Evolutionary conservation across 73 alveolate species (phyloP).

Genomic region (Effrenium voratum): DNA sequence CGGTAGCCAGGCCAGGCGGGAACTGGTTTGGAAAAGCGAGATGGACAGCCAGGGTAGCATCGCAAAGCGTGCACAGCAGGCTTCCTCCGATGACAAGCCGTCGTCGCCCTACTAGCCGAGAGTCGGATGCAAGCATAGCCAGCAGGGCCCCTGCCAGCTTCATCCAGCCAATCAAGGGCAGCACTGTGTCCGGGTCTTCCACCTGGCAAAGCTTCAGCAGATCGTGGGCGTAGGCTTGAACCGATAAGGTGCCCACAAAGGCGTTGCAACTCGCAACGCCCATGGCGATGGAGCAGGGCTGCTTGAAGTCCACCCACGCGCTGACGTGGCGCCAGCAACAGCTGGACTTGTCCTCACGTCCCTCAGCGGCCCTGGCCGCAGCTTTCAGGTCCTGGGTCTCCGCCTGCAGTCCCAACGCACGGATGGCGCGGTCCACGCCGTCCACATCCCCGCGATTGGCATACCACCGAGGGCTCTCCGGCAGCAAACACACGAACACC

Average conservation of each 20-base stretch:
- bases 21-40: conserved; percentile 6
- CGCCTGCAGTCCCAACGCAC: conserved; percentile 9
- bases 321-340: background rate
- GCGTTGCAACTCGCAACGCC: conserved; percentile 53
- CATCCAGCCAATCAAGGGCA: conserved; percentile 88
- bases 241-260: conserved; percentile 41
- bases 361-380: background rate
- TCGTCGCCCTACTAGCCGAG: conserved; percentile 51
- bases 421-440: conserved; percentile 33
- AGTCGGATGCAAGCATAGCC: conserved; percentile 49
- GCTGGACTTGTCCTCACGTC: background rate
- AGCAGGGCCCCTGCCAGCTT: conserved; percentile 81
- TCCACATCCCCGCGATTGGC: conserved; percentile 44
- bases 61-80: conserved; percentile 68
- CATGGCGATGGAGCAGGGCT: conserved; percentile 37
- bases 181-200: conserved; percentile 31
- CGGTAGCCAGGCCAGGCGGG: background rate
- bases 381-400: conserved; percentile 42
- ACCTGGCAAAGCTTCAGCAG: conserved; percentile 41
- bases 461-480: conserved; percentile 87
- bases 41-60: conserved; percentile 27
- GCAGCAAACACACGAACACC: conserved; percentile 31
- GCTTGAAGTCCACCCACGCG: conserved; percentile 33
- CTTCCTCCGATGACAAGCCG: conserved; percentile 68
- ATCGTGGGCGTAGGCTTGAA: conserved; percentile 76